These are phyloP conservation scores for Acanthamoeba lenticulata DNA, from an alignment of 208 protist species.

Conservation along the genomic window DNA sequence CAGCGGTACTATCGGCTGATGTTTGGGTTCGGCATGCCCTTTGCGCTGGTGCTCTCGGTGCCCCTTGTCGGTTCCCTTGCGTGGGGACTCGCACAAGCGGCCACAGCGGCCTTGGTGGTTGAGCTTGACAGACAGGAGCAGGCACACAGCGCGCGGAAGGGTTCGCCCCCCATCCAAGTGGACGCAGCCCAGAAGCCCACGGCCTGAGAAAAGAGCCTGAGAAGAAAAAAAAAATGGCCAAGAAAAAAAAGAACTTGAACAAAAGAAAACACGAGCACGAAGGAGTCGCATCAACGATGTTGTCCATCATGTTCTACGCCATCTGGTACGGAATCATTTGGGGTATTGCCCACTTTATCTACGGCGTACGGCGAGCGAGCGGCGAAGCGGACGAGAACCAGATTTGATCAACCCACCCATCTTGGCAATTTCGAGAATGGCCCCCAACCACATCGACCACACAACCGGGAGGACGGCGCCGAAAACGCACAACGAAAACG, in stretches of 20 bases:
- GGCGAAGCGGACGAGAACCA: neutral
- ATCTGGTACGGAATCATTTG: slow-evolving; percentile 21
- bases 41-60: slow-evolving; percentile 17
- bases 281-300: neutral
- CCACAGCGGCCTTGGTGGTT: slow-evolving; percentile 24
- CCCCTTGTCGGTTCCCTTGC: neutral
- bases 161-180: neutral
- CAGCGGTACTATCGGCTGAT: slow-evolving; percentile 41
- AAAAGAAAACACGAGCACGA: too few relatives aligned
- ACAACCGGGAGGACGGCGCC: too few relatives aligned
- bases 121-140: neutral
- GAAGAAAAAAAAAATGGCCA: too few relatives aligned
- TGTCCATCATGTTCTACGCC: neutral
- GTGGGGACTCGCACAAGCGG: slow-evolving; percentile 35
- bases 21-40: slow-evolving; percentile 50
- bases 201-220: neutral
- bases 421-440: too few relatives aligned
- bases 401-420: too few relatives aligned
- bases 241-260: too few relatives aligned
- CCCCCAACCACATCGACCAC: too few relatives aligned
- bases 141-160: neutral
- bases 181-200: neutral
- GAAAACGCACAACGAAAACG: too few relatives aligned
- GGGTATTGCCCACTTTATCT: slow-evolving; percentile 42
- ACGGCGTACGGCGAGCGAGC: neutral